Conservation (phyloP, 78 protist species). For the Dictyostelium capitatum region DNA sequence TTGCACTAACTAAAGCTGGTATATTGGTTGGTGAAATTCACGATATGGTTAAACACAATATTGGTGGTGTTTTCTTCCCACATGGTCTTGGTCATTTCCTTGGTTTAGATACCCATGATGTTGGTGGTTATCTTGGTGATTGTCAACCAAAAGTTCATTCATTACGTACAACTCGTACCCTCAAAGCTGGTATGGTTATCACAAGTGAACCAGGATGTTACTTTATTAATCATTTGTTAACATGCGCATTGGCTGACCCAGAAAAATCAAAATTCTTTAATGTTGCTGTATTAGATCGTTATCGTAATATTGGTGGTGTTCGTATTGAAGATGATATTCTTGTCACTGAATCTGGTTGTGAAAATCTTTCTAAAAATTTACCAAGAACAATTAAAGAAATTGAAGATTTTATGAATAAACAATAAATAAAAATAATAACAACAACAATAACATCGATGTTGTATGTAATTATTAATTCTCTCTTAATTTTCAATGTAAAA, state of each 20-base stretch:
- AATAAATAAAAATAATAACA: neutral
- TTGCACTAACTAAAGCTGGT: conserved; percentile 68
- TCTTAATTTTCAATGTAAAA: no score
- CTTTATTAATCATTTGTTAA: conserved; percentile 89
- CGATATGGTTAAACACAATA: conserved; percentile 57
- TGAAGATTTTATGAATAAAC: conserved; percentile 86
- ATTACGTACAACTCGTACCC: conserved; percentile 83
- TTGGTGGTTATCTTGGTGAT: conserved; percentile 91
- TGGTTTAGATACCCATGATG: conserved; percentile 97
- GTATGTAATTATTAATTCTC: neutral
- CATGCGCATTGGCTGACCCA: conserved; percentile 78
- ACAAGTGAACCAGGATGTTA: conserved; percentile 98
- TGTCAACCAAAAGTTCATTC: conserved; percentile 63
- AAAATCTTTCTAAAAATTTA: conserved; percentile 70
- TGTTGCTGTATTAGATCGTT: conserved; percentile 33
- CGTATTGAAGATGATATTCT: conserved; percentile 96
- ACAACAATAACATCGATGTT: no score
- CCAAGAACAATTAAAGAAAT: conserved; percentile 92
- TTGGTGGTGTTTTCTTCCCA: conserved; percentile 92
- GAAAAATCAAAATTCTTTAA: conserved; percentile 69
- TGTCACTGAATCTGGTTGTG: conserved; percentile 91
- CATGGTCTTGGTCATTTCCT: conserved; percentile 97
- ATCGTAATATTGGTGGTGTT: conserved; percentile 94
- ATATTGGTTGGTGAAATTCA: conserved; percentile 84
- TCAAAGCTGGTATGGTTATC: conserved; percentile 88